Evolutionary conservation across 768 basidiomycete genomes (phyloP).

Genomic region (Leccinum truebloodii): DNA sequence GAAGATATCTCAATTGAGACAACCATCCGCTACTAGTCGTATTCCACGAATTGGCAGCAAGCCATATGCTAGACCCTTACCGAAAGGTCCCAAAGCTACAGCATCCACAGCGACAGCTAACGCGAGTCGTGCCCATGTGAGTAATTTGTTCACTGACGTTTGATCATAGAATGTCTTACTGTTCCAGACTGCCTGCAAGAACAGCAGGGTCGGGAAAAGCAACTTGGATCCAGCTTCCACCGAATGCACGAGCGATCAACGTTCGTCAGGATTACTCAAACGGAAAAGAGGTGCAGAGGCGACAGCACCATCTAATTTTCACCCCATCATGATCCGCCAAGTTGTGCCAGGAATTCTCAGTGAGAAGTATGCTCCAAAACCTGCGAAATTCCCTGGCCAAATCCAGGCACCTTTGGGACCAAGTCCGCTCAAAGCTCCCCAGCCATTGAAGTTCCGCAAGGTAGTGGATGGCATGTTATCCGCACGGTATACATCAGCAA

Average conservation of each 20-base stretch:
- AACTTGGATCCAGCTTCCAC: constrained; percentile 11
- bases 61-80: constrained; percentile 51
- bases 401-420: constrained; percentile 11
- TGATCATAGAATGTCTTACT: constrained; percentile 11
- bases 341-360: constrained; percentile 38
- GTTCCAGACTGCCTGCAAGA: constrained; percentile 13
- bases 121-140: constrained; percentile 19
- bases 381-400: constrained; percentile 16
- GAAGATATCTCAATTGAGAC: constrained; percentile 49
- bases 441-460: constrained; percentile 40
- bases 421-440: constrained; percentile 24
- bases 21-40: constrained; percentile 47
- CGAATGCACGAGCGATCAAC: constrained; percentile 11
- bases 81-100: constrained; percentile 9
- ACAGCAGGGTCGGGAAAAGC: constrained; percentile 9
- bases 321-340: constrained; percentile 36
- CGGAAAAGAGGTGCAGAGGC: constrained; percentile 28
- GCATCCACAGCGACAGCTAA: constrained; percentile 8
- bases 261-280: constrained; percentile 30
- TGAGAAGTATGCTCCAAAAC: constrained; percentile 31
- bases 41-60: constrained; percentile 63
- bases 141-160: constrained; percentile 6
- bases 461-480: constrained; percentile 40
- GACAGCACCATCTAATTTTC: constrained; percentile 20
- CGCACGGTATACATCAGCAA: constrained; percentile 25